phyloP scores from a whole-genome alignment of 306 rosid genomes.

The Inga oerstediana region DNA sequence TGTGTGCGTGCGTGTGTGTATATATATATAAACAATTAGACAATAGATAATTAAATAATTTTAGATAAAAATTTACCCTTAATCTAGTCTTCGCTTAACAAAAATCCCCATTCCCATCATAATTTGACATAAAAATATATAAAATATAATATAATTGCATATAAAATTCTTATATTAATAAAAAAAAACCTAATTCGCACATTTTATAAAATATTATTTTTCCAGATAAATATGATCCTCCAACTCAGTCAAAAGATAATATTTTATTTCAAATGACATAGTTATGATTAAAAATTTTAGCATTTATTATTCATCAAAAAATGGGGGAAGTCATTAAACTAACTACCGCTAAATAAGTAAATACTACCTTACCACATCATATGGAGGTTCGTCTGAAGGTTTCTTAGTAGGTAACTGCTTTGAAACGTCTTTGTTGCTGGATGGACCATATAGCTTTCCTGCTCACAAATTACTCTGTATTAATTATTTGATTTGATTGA shows the following conservation, averaged over 20 bases:
- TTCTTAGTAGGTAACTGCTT: constrained; percentile 43
- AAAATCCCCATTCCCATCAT: not conserved
- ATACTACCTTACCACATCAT: constrained; percentile 31
- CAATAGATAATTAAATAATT: no score
- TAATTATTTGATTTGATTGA: not conserved
- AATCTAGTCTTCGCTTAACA: not conserved
- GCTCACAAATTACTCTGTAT: constrained; percentile 2
- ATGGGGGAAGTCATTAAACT: not conserved
- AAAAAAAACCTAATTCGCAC: no score
- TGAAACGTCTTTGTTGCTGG: constrained; percentile 23
- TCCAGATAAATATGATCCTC: no score
- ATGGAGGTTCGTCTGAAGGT: constrained; percentile 34
- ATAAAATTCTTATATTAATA: no score
- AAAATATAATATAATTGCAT: no score
- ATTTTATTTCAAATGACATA: no score
- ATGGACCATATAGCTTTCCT: constrained; percentile 28
- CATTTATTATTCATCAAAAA: not conserved
- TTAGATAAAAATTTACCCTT: not conserved
- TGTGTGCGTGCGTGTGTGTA: no score
- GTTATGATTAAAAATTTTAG: no score
- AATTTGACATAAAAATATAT: no score
- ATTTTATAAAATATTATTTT: no score
- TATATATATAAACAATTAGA: no score
- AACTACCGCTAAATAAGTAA: not conserved
- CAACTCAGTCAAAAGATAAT: no score